Conservation (phyloP, 805 yeast genomes). For the Nakazawaea wyomingensis region DNA sequence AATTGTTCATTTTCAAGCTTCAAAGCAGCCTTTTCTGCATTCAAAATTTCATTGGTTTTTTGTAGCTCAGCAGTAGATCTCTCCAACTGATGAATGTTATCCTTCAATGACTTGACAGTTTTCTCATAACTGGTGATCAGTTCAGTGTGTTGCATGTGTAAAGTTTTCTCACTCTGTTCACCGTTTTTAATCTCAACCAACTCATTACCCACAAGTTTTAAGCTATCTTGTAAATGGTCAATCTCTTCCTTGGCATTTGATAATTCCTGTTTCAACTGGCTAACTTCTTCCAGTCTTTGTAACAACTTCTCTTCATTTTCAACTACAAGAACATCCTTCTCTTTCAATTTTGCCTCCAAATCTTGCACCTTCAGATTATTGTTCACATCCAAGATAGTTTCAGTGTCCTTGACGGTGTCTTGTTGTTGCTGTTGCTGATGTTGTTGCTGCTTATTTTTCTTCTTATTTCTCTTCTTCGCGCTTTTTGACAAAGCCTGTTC, state of each 20-base stretch:
- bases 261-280: constrained; percentile 19
- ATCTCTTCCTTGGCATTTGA: constrained; percentile 53
- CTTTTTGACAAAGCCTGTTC: constrained; percentile 14
- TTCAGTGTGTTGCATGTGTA: constrained; percentile 32
- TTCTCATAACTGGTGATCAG: constrained; percentile 30
- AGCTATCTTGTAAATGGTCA: constrained; percentile 68
- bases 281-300: not conserved
- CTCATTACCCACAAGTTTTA: constrained; percentile 73
- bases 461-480: constrained; percentile 17
- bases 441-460: constrained; percentile 13
- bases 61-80: constrained; percentile 25
- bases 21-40: constrained; percentile 30
- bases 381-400: constrained; percentile 13
- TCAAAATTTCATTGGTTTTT: constrained; percentile 29
- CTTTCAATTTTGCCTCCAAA: constrained; percentile 8
- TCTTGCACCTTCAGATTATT: constrained; percentile 8
- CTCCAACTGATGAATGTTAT: constrained; percentile 18
- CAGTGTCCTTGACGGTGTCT: constrained; percentile 19
- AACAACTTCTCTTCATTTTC: constrained; percentile 6
- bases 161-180: constrained; percentile 14
- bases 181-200: constrained; percentile 42
- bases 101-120: constrained; percentile 5
- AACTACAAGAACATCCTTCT: constrained; percentile 13
- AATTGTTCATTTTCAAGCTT: constrained; percentile 28
- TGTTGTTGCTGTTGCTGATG: not conserved